Conservation (phyloP, 2,329 filamentous ascomycete genomes). For the Verticillium dahliae region DNA sequence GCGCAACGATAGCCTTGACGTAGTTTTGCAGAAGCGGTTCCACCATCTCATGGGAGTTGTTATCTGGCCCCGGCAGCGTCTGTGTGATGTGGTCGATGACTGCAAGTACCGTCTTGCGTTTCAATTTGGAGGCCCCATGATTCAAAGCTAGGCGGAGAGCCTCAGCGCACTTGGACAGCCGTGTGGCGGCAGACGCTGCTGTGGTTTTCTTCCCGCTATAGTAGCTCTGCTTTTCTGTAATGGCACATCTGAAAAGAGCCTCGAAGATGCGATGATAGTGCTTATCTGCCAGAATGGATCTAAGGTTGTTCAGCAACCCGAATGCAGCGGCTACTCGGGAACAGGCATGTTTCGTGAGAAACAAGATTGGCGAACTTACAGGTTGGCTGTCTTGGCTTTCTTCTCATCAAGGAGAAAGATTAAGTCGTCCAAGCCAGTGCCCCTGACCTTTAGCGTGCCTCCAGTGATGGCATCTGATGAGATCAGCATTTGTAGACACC, state of each 20-base stretch:
- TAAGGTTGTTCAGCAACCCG: constrained; percentile 5
- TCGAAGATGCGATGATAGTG: constrained; percentile 79
- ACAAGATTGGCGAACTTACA: constrained; percentile 20
- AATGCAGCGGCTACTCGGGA: not conserved
- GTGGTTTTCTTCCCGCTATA: constrained; percentile 47
- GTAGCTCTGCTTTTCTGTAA: constrained; percentile 61
- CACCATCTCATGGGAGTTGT: constrained; percentile 56
- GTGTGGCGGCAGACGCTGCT: constrained; percentile 41
- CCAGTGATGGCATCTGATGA: constrained; percentile 19
- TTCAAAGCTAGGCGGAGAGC: constrained; percentile 67
- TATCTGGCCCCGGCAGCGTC: constrained; percentile 55
- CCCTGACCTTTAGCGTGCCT: constrained; percentile 28
- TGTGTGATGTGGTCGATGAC: constrained; percentile 79
- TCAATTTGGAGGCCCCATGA: constrained; percentile 61
- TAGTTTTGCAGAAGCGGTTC: constrained; percentile 70
- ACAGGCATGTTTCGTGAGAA: not conserved
- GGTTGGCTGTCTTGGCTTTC: constrained; percentile 23
- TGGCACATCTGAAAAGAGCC: constrained; percentile 63
- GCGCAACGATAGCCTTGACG: constrained; percentile 62
- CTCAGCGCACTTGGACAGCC: constrained; percentile 63
- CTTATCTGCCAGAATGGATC: constrained; percentile 57
- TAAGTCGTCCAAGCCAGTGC: constrained; percentile 35
- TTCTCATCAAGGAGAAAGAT: constrained; percentile 26
- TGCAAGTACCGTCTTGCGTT: constrained; percentile 69
- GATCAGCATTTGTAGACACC: not conserved